Conservation (phyloP, 495 filamentous ascomycete species). For the Lasiosphaeria ovina region DNA sequence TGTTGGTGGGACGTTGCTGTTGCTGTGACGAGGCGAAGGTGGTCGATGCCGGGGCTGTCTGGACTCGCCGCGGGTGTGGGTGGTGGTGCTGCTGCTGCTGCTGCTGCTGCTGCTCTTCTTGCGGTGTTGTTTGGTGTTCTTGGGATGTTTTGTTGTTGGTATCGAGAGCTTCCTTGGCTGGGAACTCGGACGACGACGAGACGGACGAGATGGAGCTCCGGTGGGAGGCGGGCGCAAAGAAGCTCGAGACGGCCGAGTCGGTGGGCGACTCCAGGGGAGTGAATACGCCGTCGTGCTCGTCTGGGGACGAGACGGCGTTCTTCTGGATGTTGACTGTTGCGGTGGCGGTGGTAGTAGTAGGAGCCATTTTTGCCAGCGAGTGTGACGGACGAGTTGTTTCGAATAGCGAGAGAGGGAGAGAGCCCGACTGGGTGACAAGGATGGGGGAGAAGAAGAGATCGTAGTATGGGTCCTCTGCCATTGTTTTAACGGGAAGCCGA, state of each 20-base stretch:
- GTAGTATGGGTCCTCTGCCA: too few relatives aligned
- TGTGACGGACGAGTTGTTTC: too few relatives aligned
- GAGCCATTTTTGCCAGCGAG: too few relatives aligned
- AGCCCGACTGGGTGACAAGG: too few relatives aligned
- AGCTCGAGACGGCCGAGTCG: conserved; percentile 10
- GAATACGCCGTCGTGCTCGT: too few relatives aligned
- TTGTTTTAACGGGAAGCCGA: too few relatives aligned
- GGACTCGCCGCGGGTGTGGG: conserved; percentile 11
- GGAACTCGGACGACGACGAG: conserved; percentile 12
- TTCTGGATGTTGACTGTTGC: too few relatives aligned
- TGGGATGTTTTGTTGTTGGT: not conserved
- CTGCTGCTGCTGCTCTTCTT: too few relatives aligned
- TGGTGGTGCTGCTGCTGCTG: not conserved
- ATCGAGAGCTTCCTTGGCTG: conserved; percentile 8
- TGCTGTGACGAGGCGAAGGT: not conserved
- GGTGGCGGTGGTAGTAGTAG: too few relatives aligned
- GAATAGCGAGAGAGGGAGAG: too few relatives aligned
- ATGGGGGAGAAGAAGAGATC: too few relatives aligned
- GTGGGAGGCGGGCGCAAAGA: conserved; percentile 13
- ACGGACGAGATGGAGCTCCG: conserved; percentile 19
- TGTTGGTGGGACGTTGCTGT: conserved; percentile 2
- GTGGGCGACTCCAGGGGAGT: not conserved
- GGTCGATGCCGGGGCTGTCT: not conserved
- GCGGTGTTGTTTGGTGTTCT: not conserved
- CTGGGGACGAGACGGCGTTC: too few relatives aligned